phyloP scores from a whole-genome alignment of 805 yeast genomes.

The Danielia reshetovae region DNA sequence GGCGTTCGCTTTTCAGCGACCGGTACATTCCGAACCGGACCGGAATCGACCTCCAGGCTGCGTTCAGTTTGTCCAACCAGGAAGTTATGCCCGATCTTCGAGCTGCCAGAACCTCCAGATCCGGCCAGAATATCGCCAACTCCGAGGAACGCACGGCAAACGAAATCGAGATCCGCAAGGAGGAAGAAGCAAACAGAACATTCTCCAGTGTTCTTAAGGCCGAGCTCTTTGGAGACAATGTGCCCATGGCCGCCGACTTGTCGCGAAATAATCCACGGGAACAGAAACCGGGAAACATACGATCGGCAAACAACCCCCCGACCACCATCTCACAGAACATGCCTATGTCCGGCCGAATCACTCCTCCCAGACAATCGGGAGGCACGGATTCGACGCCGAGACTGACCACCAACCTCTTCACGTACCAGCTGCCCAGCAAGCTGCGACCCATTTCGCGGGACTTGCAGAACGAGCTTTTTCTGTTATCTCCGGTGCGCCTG shows the following conservation, averaged over 20 bases:
- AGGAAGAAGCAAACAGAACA: slow-evolving; percentile 81
- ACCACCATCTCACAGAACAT: slow-evolving; percentile 4
- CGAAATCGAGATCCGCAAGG: slow-evolving; percentile 65
- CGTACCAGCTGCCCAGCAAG: slow-evolving; percentile 70
- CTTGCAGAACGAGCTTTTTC: slow-evolving; percentile 69
- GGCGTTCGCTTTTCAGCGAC: slow-evolving; percentile 62
- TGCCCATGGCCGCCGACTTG: slow-evolving; percentile 49
- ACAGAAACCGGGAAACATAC: slow-evolving; percentile 4
- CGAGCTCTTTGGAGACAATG: slow-evolving; percentile 86
- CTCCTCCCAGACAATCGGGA: slow-evolving; percentile 19
- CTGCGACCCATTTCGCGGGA: slow-evolving; percentile 60
- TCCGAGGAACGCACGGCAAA: slow-evolving; percentile 33
- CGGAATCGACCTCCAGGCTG: slow-evolving; percentile 85
- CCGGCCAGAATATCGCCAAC: too few relatives aligned
- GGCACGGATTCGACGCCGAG: slow-evolving; percentile 33
- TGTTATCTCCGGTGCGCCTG: slow-evolving; percentile 81
- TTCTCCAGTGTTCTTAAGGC: slow-evolving; percentile 83
- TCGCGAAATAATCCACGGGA: slow-evolving; percentile 4
- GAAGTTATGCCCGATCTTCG: slow-evolving; percentile 37
- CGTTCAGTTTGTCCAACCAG: slow-evolving; percentile 55
- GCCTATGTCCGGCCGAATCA: slow-evolving; percentile 15
- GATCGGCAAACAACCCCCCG: slow-evolving; percentile 6
- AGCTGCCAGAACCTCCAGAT: slow-evolving; percentile 11
- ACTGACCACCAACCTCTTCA: slow-evolving; percentile 56
- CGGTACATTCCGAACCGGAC: slow-evolving; percentile 84